Evolutionary conservation across 345 rosid species (phyloP).

Genomic region (Bruguiera parviflora): DNA sequence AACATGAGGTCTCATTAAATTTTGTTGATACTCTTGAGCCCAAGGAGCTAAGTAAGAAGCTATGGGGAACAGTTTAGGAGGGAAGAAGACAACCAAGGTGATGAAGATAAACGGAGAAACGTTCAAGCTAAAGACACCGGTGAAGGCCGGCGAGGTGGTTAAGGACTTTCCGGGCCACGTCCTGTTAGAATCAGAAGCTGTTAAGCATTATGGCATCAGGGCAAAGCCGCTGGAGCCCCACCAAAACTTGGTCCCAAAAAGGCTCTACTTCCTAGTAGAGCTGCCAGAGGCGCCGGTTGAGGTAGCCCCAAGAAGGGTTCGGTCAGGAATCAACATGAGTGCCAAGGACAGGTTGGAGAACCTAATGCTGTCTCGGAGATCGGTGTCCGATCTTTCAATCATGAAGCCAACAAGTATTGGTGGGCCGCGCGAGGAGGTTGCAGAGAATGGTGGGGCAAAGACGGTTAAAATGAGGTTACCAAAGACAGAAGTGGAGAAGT

Average conservation of each 20-base stretch:
- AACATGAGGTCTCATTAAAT: neutral
- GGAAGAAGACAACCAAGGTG: conserved; percentile 53
- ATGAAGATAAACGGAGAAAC: conserved; percentile 93
- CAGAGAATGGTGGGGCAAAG: conserved; percentile 22
- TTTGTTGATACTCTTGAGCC: neutral
- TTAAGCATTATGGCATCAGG: conserved; percentile 65
- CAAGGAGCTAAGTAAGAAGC: neutral
- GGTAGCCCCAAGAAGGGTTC: conserved; percentile 56
- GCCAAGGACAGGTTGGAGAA: conserved; percentile 85
- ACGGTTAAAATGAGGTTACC: conserved; percentile 68
- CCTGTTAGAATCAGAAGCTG: conserved; percentile 72
- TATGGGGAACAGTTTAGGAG: conserved; percentile 79
- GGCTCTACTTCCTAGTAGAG: conserved; percentile 85
- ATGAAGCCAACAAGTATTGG: conserved; percentile 25
- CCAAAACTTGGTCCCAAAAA: conserved; percentile 57
- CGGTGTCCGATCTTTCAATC: conserved; percentile 67
- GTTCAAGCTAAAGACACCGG: conserved; percentile 70
- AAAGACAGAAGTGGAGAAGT: conserved; percentile 62
- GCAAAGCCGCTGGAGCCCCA: conserved; percentile 64
- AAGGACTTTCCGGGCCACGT: conserved; percentile 66
- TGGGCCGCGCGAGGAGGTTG: conserved; percentile 12
- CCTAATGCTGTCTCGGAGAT: conserved; percentile 72
- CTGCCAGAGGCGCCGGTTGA: conserved; percentile 46
- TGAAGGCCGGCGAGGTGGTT: conserved; percentile 65
- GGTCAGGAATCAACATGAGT: conserved; percentile 75